Percentiles rank a stretch among this genome's conserved stretches.
Conservation (phyloP, 2,329 filamentous ascomycete species). For the Esteya vermicola region DNA sequence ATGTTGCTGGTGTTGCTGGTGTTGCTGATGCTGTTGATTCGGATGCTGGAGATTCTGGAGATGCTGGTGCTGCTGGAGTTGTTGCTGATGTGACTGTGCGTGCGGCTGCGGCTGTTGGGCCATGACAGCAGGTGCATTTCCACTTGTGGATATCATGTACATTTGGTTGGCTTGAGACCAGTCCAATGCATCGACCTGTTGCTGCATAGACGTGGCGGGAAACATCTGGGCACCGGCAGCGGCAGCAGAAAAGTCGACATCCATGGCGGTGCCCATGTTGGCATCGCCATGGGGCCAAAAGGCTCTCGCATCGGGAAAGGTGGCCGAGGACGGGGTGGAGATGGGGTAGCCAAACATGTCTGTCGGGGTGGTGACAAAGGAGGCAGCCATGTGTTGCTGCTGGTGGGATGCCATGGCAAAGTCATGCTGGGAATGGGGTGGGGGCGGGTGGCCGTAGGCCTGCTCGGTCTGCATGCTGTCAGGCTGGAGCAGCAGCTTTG, state of each 20-base stretch:
- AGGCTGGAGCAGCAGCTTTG: slow-evolving; percentile 25
- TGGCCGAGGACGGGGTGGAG: slow-evolving; percentile 37
- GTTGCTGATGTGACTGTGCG: slow-evolving; percentile 1
- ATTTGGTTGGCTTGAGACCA: slow-evolving; percentile 33
- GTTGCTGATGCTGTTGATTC: slow-evolving; percentile 9
- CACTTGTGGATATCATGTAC: slow-evolving; percentile 28
- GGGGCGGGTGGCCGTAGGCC: slow-evolving; percentile 30
- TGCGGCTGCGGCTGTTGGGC: slow-evolving; percentile 4
- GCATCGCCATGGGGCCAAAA: slow-evolving; percentile 39
- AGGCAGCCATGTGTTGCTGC: slow-evolving; percentile 31
- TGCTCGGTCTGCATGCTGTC: slow-evolving; percentile 45
- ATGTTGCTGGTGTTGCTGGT: slow-evolving; percentile 7
- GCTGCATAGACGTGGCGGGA: slow-evolving; percentile 27
- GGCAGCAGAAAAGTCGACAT: slow-evolving; percentile 39
- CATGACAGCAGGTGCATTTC: slow-evolving; percentile 13
- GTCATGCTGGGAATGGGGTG: slow-evolving; percentile 19
- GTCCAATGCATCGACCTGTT: slow-evolving; percentile 37
- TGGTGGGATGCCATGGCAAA: slow-evolving; percentile 25
- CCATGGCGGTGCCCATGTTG: slow-evolving; percentile 38
- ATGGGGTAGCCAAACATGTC: slow-evolving; percentile 48
- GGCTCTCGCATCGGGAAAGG: slow-evolving; percentile 26
- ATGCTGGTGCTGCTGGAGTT: slow-evolving; percentile 2
- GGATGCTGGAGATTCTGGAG: slow-evolving; percentile 2
- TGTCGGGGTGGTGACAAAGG: slow-evolving; percentile 29
- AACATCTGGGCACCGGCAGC: slow-evolving; percentile 29